Evolutionary conservation across 129 eudicot genomes (phyloP).

Genomic region (Chrysanthemum seticuspe): DNA sequence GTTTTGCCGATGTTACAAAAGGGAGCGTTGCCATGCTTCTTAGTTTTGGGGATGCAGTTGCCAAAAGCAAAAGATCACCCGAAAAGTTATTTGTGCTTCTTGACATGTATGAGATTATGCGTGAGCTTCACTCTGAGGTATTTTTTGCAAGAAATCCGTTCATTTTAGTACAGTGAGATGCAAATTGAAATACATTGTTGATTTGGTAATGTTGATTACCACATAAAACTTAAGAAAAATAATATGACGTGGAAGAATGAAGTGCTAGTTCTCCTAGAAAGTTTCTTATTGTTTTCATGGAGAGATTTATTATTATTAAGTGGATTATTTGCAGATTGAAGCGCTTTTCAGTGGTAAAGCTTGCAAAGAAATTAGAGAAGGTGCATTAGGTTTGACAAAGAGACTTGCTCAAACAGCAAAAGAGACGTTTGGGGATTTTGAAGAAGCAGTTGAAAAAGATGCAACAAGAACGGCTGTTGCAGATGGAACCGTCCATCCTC

Average conservation of each 20-base stretch:
- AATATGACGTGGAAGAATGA: not conserved
- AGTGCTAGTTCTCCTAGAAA: not conserved
- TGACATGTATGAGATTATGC: conserved; percentile 99
- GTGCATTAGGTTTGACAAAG: conserved; percentile 84
- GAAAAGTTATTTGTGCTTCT: conserved; percentile 94
- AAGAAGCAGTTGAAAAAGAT: conserved; percentile 98
- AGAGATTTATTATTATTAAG: conserved; percentile 5
- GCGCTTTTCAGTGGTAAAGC: conserved; percentile 80
- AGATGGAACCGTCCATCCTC: conserved; percentile 97
- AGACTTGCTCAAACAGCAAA: conserved; percentile 94
- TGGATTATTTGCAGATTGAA: conserved; percentile 58
- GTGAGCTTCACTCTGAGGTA: conserved; percentile 97
- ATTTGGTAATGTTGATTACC: not conserved
- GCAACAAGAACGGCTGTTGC: conserved; percentile 93
- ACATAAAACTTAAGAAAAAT: not conserved
- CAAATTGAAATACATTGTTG: not conserved
- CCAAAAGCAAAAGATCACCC: conserved; percentile 97
- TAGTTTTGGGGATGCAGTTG: conserved; percentile 97
- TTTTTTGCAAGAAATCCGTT: not conserved
- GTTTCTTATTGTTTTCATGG: not conserved
- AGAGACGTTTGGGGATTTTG: conserved; percentile 95
- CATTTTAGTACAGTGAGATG: not conserved
- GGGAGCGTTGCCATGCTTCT: conserved; percentile 85
- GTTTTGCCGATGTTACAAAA: conserved; percentile 92
- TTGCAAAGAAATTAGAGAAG: conserved; percentile 80